Evolutionary conservation across 2,329 filamentous ascomycete genomes (phyloP).

Genomic region (Talaromyces sp.): DNA sequence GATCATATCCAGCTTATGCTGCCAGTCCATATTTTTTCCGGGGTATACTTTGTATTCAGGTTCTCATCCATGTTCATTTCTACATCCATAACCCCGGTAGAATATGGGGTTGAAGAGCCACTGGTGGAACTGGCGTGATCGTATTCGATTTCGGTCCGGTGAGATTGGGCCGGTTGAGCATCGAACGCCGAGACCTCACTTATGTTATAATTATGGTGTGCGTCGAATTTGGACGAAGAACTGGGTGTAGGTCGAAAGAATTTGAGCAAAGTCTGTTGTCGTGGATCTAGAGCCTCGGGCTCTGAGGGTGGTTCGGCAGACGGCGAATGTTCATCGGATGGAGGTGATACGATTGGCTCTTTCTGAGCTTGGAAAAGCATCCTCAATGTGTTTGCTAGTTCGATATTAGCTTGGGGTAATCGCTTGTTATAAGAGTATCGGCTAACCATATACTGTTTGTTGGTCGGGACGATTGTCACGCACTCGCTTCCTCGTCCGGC

Average conservation of each 20-base stretch:
- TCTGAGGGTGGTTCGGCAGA: constrained; percentile 23
- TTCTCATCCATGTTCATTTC: constrained; percentile 34
- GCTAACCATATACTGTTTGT: constrained; percentile 52
- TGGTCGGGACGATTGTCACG: constrained; percentile 58
- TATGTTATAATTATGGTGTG: constrained; percentile 22
- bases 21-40: constrained; percentile 27
- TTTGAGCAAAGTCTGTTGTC: constrained; percentile 38
- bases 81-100: constrained; percentile 20
- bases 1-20: constrained; percentile 32
- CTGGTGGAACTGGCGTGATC: constrained; percentile 20
- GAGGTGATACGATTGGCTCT: constrained; percentile 25
- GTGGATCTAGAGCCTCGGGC: constrained; percentile 33
- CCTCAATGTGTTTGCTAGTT: constrained; percentile 40
- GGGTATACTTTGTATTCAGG: constrained; percentile 6
- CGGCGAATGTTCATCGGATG: constrained; percentile 28
- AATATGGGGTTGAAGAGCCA: constrained; percentile 25
- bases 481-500: constrained; percentile 57
- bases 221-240: constrained; percentile 21
- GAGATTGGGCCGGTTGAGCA: constrained; percentile 7
- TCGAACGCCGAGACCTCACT: background rate
- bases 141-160: constrained; percentile 17
- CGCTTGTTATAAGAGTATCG: background rate
- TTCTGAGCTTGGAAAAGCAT: constrained; percentile 43
- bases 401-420: constrained; percentile 21
- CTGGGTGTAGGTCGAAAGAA: constrained; percentile 35